Percentiles rank a stretch among this genome's conserved stretches.
These are phyloP conservation scores for Picochlorum costavermella DNA, from an alignment of 139 green algal genomes.

Conservation along the genomic window DNA sequence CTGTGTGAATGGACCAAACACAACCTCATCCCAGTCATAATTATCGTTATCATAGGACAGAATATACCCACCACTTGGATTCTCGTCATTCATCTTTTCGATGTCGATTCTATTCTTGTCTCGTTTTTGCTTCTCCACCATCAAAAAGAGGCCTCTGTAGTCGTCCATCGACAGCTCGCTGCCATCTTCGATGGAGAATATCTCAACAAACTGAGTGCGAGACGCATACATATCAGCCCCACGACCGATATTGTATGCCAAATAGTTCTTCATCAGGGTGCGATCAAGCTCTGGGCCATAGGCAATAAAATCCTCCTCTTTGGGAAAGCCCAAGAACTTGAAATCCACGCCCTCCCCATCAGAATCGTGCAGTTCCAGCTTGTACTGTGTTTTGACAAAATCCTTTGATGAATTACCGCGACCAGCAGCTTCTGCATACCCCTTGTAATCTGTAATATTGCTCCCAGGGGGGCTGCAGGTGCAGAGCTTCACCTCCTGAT, in stretches of 20 bases:
- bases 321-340: conserved; percentile 33
- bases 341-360: conserved; percentile 11
- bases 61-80: conserved; percentile 33
- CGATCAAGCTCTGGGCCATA: conserved; percentile 41
- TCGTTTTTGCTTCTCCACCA: conserved; percentile 15
- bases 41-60: conserved; percentile 55
- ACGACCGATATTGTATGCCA: conserved; percentile 31
- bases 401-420: conserved; percentile 17
- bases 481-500: conserved; percentile 14
- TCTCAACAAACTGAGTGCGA: conserved; percentile 30
- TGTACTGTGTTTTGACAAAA: conserved; percentile 35
- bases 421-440: conserved; percentile 6
- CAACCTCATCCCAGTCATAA: conserved; percentile 29
- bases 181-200: conserved; percentile 33
- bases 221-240: conserved; percentile 32
- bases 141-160: conserved; percentile 29
- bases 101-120: conserved; percentile 12
- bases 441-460: conserved; percentile 21
- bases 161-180: neutral
- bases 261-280: conserved; percentile 37
- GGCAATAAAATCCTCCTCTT: conserved; percentile 40
- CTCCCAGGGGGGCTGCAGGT: conserved; percentile 20
- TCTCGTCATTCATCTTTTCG: conserved; percentile 8
- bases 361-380: conserved; percentile 13
- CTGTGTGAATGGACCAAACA: conserved; percentile 9